phyloP scores from a whole-genome alignment of 2,329 filamentous ascomycete species.

The Cladosporium sp. region DNA sequence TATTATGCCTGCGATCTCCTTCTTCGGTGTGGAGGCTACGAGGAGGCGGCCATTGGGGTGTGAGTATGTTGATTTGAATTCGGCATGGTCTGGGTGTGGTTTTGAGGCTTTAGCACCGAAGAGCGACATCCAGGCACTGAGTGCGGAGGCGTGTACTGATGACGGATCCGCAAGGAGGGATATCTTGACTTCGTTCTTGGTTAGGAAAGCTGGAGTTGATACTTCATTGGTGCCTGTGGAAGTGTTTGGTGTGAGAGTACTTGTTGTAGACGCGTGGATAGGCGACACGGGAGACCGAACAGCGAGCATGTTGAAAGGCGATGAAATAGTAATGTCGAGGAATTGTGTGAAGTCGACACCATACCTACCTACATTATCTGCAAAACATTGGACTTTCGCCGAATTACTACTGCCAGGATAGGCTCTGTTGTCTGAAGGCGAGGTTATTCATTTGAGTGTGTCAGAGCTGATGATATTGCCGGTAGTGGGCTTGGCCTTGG shows the following conservation, averaged over 20 bases:
- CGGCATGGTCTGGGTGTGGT: constrained; percentile 3
- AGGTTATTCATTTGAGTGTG: constrained; percentile 1
- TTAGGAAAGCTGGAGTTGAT: not conserved
- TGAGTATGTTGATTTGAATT: constrained; percentile 1
- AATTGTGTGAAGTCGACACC: no score
- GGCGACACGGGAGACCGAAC: not conserved
- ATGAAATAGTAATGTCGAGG: no score
- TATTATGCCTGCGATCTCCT: not conserved
- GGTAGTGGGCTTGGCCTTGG: not conserved
- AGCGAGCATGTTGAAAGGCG: no score
- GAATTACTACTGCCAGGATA: not conserved
- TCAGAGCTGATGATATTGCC: not conserved
- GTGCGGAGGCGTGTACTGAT: not conserved
- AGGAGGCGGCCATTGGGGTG: constrained; percentile 7
- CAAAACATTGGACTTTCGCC: not conserved
- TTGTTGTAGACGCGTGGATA: not conserved
- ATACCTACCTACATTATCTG: not conserved
- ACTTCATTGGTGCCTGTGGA: no score
- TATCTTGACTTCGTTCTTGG: not conserved
- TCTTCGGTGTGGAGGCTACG: not conserved
- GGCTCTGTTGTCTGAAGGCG: not conserved
- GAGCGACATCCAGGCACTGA: constrained; percentile 2
- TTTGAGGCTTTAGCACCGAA: not conserved
- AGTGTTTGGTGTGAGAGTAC: no score
- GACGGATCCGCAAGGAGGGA: constrained; percentile 1